phyloP scores from a whole-genome alignment of 2,329 filamentous ascomycete species.

The Fusarium sp. region DNA sequence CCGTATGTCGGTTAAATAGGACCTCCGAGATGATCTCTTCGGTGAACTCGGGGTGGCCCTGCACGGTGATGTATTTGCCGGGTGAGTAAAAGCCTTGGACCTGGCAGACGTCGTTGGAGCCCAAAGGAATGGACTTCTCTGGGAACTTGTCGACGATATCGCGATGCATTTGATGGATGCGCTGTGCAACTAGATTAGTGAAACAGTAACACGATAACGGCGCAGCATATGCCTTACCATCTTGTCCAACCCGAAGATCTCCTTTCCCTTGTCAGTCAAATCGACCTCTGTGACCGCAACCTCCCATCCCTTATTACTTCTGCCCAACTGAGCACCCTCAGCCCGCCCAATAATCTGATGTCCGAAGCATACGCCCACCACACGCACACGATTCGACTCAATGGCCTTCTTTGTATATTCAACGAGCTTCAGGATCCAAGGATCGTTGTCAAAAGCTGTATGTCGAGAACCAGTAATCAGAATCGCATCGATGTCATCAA shows the following conservation, averaged over 20 bases:
- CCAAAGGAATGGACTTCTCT: slow-evolving; percentile 56
- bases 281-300: slow-evolving; percentile 58
- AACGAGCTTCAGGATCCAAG: slow-evolving; percentile 60
- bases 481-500: slow-evolving; percentile 83
- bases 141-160: slow-evolving; percentile 60
- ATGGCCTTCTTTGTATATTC: slow-evolving; percentile 55
- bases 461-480: slow-evolving; percentile 82
- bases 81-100: slow-evolving; percentile 60
- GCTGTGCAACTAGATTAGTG: slow-evolving; percentile 61
- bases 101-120: slow-evolving; percentile 57
- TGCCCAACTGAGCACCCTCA: slow-evolving; percentile 55
- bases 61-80: slow-evolving; percentile 57
- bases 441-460: slow-evolving; percentile 59
- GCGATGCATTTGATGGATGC: slow-evolving; percentile 63
- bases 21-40: slow-evolving; percentile 56
- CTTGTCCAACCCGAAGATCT: slow-evolving; percentile 55
- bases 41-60: slow-evolving; percentile 64
- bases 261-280: slow-evolving; percentile 56
- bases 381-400: slow-evolving; percentile 70
- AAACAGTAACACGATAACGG: slow-evolving; percentile 65
- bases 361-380: slow-evolving; percentile 63
- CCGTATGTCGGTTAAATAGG: slow-evolving; percentile 67
- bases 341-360: slow-evolving; percentile 63
- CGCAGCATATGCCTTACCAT: slow-evolving; percentile 60
- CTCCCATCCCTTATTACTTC: slow-evolving; percentile 60